phyloP scores from a whole-genome alignment of 345 rosid genomes.

The Atalantia buxifolia region DNA sequence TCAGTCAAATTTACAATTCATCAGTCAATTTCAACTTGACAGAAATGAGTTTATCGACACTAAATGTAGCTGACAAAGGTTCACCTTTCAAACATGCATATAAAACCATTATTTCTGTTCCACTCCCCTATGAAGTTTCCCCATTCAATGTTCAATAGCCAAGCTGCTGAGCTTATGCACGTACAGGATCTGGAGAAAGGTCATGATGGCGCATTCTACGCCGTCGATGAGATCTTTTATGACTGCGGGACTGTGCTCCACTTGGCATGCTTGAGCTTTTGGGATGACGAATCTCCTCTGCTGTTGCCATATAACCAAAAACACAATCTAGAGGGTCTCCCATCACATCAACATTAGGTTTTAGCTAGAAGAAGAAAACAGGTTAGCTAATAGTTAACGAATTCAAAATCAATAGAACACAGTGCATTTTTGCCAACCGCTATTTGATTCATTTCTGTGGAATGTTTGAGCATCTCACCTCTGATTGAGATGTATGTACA shows the following conservation, averaged over 20 bases:
- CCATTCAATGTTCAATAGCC: not conserved
- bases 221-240: constrained; percentile 42
- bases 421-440: not conserved
- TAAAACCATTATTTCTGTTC: not conserved
- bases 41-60: not conserved
- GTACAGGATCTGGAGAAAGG: constrained; percentile 5
- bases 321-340: constrained; percentile 54
- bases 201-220: constrained; percentile 35
- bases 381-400: constrained; percentile 1
- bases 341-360: constrained; percentile 24
- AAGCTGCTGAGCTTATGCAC: not conserved
- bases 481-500: not conserved
- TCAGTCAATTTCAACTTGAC: not conserved
- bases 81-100: not conserved
- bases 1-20: not conserved
- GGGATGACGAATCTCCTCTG: constrained; percentile 39
- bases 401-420: not conserved
- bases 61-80: not conserved
- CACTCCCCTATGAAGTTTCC: not conserved
- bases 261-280: constrained; percentile 15
- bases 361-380: constrained; percentile 32
- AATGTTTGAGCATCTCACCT: not conserved
- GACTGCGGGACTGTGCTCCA: constrained; percentile 24
- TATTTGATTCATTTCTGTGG: not conserved
- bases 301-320: constrained; percentile 34